Conservation (phyloP, 257 asterid species). For the Linderniella brevidens region DNA sequence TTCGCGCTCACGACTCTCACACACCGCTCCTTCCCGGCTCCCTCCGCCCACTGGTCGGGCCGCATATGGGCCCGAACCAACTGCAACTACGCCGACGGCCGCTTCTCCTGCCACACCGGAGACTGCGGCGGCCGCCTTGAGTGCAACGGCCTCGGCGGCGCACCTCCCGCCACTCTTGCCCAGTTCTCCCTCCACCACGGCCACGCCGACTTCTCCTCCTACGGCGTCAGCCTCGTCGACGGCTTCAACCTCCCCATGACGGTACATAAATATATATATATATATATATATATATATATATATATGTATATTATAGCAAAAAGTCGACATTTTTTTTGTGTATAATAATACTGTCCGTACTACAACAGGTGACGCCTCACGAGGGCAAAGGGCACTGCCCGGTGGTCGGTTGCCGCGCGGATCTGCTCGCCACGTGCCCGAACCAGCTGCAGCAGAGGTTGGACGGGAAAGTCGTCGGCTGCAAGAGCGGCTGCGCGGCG, state of each 20-base stretch:
- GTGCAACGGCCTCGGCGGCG: constrained; percentile 72
- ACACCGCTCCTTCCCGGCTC: constrained; percentile 75
- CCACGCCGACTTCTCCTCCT: constrained; percentile 59
- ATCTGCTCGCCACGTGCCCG: constrained; percentile 47
- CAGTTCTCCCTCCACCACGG: constrained; percentile 85
- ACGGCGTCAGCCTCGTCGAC: constrained; percentile 81
- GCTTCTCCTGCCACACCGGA: constrained; percentile 60
- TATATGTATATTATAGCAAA: no score
- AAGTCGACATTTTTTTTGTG: no score
- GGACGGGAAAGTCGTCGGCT: constrained; percentile 42
- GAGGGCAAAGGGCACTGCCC: constrained; percentile 87
- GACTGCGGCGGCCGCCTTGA: constrained; percentile 68
- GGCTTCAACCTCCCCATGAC: constrained; percentile 85
- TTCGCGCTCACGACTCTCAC: constrained; percentile 30
- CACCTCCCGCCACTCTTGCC: constrained; percentile 57
- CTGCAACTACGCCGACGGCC: constrained; percentile 27
- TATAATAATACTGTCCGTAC: no score
- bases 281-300: no score
- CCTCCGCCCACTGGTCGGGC: constrained; percentile 79
- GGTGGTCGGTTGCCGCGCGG: constrained; percentile 64
- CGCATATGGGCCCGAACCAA: constrained; percentile 84
- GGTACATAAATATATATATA: background rate
- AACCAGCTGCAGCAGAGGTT: constrained; percentile 21
- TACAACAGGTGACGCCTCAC: constrained; percentile 43
- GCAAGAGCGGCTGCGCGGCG: constrained; percentile 83